Evolutionary conservation across 2,329 filamentous ascomycete genomes (phyloP), one percentile per base, ranked within the genome.

Genomic region (Chrysoporthe austroafricana): DNA sequence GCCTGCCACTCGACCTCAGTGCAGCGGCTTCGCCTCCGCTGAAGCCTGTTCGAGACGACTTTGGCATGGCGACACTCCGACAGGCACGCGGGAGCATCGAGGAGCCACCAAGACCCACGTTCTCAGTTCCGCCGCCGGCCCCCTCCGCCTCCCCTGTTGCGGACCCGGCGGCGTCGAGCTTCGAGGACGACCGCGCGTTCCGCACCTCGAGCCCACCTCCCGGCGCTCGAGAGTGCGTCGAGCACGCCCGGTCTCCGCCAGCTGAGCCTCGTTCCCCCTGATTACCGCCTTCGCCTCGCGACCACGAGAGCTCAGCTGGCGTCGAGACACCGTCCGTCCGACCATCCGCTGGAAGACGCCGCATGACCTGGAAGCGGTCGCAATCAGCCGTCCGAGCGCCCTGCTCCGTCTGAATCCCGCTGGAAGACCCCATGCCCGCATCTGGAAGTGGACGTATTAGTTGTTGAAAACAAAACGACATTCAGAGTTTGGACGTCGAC

Each of bases 311-410:
- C 58, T 58, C 66, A 63, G 66, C 58, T 59, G 50, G 57, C 60
- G 63, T 68, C 44, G 63, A 68, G 63, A 39, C 43, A 26, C 59
- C 63, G 43, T 58, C 63, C 59, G 67, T 66, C 67, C 60, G 57
- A 62, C 50, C 21, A 26, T 43, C 61, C 61, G 36, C 48, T 54
- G 57, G 64, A 57, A 54, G 42, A 42, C 34, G 21, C 42, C 32
- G 7, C 21, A 34, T 4, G 44, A 50, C 52, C 66, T 68, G 66
- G 62, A 68, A 68, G 66, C 63, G 66, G 62, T 64, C 44, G 66
- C 56, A 64, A 36, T 54, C 44, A 60, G 58, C 58, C 48, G 58
- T 62, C 52, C 18, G 54, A 60, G 52, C n/a, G 54, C 48, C 58
- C 2, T 66, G 54, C 54, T 57, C 54, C 34, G 58, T 62, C 58